Evolutionary conservation across 306 rosid species (phyloP), one percentile per base, ranked within the genome.

Genomic region (Prosopis cineraria): DNA sequence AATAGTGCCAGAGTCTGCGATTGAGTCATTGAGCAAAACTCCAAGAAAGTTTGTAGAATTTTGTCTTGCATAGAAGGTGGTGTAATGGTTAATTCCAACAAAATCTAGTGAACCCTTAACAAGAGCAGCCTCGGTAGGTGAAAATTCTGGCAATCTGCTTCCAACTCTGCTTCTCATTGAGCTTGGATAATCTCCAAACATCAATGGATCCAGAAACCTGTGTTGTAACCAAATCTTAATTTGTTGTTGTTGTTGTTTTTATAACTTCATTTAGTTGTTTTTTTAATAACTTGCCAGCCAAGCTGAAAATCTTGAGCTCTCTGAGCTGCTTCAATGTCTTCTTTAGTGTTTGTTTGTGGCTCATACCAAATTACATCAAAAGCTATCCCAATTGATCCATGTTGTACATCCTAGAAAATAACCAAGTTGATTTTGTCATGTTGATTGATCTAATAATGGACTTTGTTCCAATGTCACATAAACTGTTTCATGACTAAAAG

Each of bases 61-160:
- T 0, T 22, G 3, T 22, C 2, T 19, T 12, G 72, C 72, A 40
- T 39, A 67, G 22, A 67, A 39, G 1, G 72, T 40, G 20, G 72
- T 67, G 72, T 67, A 67, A 14, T 67, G 72, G 44, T 67, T 67
- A 33, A 67, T 67, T 39, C 72, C 72, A 33, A 67, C 72, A 67
- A 67, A 67, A 67, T 67, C 72, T 6, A 67, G 7, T 22, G 72
- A 67, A 22, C 52, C 72, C 72, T 67, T 67, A 20, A 67, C 8
- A 24, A 67, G 72, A 67, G n/a, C 2, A 12, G 72, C 48, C 52
- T 67, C 72, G 0, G n/a, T 3, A 39, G 9, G 11, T 4, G 72
- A 10, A 24, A 67, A 67, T 6, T 40, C 22, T 39, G 72, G 72
- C 7, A 67, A 22, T 5, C 72, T 67, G n/a, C 34, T 67, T 24